Evolutionary conservation across 495 filamentous ascomycete genomes (phyloP).

Genomic region (Halenospora varia): DNA sequence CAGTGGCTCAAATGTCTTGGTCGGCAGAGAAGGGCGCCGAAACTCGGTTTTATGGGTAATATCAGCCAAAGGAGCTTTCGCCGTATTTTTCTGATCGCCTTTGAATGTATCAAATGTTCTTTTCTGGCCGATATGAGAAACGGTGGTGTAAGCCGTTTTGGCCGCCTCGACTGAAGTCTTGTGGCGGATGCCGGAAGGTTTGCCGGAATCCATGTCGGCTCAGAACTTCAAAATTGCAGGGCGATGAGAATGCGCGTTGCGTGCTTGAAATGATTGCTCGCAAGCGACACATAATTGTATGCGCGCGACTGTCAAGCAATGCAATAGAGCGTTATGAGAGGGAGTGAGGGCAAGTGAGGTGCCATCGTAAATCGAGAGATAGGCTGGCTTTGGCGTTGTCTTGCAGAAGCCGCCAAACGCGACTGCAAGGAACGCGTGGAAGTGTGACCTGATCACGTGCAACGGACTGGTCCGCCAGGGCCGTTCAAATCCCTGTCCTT

Average conservation of each 20-base stretch:
- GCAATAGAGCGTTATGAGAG: too few species aligned
- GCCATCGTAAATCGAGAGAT: too few species aligned
- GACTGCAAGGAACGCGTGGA: background rate
- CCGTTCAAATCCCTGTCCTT: too few species aligned
- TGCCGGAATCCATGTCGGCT: conserved; percentile 12
- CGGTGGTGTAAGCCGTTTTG: conserved; percentile 34
- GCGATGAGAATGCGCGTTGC: background rate
- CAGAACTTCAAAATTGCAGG: background rate
- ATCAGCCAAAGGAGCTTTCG: background rate
- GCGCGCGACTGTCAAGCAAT: background rate
- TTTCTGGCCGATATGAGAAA: conserved; percentile 40
- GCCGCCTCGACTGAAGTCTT: conserved; percentile 45
- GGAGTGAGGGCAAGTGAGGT: too few species aligned
- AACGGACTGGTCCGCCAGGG: too few species aligned
- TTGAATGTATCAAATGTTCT: conserved; percentile 27
- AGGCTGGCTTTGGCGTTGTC: background rate
- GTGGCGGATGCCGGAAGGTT: conserved; percentile 24
- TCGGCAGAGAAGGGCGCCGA: background rate
- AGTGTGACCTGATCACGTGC: background rate
- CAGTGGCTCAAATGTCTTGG: conserved; percentile 9
- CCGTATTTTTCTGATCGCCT: background rate
- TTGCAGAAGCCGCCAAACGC: background rate
- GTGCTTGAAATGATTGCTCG: background rate
- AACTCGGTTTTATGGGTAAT: conserved; percentile 10
- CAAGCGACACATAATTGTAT: background rate